A percentile compares a stretch with the other conserved stretches of the same genome.
Conservation (phyloP, 1,284 basidiomycete species). For the Irpex lacteus region DNA sequence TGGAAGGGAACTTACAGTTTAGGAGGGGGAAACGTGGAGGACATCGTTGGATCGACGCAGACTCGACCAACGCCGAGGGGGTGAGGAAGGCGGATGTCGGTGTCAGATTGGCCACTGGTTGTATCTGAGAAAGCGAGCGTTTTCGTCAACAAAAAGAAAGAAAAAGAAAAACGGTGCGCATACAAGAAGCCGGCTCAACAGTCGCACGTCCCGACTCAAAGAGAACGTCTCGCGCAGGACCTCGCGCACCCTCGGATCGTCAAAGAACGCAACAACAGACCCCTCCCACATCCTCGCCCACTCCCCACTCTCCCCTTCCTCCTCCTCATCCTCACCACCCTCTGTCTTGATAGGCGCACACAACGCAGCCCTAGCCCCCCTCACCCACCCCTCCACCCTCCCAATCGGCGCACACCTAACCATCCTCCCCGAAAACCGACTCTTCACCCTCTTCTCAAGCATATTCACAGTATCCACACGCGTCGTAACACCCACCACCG, state of each 20-base stretch:
- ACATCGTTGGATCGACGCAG: constrained; percentile 49
- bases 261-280: constrained; percentile 56
- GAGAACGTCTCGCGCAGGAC: constrained; percentile 58
- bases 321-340: too few relatives aligned
- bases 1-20: too few relatives aligned
- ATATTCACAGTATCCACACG: constrained; percentile 86
- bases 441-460: constrained; percentile 94
- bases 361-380: constrained; percentile 44
- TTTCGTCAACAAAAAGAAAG: background rate
- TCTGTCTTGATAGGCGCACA: constrained; percentile 1
- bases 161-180: constrained; percentile 22
- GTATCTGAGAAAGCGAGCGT: constrained; percentile 40
- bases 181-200: constrained; percentile 68
- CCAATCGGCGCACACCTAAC: constrained; percentile 69
- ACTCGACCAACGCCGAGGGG: constrained; percentile 35
- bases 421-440: constrained; percentile 89
- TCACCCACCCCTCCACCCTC: constrained; percentile 50
- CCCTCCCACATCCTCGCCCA: constrained; percentile 59
- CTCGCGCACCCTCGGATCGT: constrained; percentile 42
- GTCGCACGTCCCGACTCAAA: constrained; percentile 65
- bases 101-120: constrained; percentile 43
- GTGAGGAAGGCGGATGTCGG: constrained; percentile 53
- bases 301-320: constrained; percentile 32
- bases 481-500: constrained; percentile 80
- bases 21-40: constrained; percentile 49